These are phyloP conservation scores for Micromonas commoda DNA, from an alignment of 139 green algal species.

Conservation along the genomic window DNA sequence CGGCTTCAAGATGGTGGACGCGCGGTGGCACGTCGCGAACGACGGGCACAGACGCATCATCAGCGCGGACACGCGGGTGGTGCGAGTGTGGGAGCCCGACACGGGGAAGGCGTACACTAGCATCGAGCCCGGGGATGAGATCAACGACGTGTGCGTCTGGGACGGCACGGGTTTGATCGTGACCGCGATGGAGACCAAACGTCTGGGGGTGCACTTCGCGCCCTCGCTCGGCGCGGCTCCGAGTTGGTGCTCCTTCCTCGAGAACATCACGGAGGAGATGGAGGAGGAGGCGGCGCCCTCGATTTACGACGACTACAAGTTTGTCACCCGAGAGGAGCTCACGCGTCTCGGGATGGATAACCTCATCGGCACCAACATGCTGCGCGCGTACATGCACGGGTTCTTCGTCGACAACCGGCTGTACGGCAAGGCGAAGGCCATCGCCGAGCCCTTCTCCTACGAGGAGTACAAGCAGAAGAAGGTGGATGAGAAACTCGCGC, in stretches of 20 bases:
- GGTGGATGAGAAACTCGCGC: constrained; percentile 41
- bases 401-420: constrained; percentile 94
- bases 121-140: constrained; percentile 68
- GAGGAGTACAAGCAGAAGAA: constrained; percentile 77
- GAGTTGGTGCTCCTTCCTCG: constrained; percentile 90
- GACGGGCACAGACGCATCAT: constrained; percentile 52
- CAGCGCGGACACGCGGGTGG: constrained; percentile 74
- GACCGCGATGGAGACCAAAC: constrained; percentile 55
- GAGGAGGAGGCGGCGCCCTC: constrained; percentile 69
- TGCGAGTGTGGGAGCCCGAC: constrained; percentile 62
- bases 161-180: constrained; percentile 47
- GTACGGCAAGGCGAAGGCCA: constrained; percentile 65
- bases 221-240: constrained; percentile 84
- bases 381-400: constrained; percentile 97
- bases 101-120: constrained; percentile 22
- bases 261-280: constrained; percentile 93
- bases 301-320: constrained; percentile 95
- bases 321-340: constrained; percentile 76
- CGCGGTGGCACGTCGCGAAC: constrained; percentile 78
- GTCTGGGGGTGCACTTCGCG: constrained; percentile 80
- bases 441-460: constrained; percentile 79
- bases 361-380: constrained; percentile 82
- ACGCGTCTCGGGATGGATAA: constrained; percentile 72
- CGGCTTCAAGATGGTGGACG: constrained; percentile 69
- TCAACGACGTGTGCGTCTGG: constrained; percentile 69